Conservation (phyloP, 2,329 filamentous ascomycete genomes). For the Aspergillus fructus region DNA sequence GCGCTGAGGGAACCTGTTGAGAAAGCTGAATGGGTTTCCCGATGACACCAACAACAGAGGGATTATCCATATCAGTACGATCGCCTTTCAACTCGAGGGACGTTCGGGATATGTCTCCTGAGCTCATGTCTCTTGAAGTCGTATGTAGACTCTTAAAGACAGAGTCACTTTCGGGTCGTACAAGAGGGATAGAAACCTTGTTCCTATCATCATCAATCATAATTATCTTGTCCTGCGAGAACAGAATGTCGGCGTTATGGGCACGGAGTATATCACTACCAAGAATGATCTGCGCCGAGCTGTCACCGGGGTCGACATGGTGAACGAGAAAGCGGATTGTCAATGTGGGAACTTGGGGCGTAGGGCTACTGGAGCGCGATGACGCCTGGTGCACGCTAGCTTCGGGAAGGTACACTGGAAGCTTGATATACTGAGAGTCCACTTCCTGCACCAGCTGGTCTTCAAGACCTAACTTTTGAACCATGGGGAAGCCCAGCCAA, state of each 20-base stretch:
- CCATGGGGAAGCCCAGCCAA: slow-evolving; percentile 70
- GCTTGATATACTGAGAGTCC: slow-evolving; percentile 66
- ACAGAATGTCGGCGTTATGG: slow-evolving; percentile 85
- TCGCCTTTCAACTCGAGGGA: slow-evolving; percentile 4
- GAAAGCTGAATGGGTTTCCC: slow-evolving; percentile 26
- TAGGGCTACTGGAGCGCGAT: slow-evolving; percentile 70
- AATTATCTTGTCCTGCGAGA: slow-evolving; percentile 87
- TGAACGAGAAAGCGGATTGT: slow-evolving; percentile 75
- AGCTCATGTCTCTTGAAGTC: slow-evolving; percentile 32
- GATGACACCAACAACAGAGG: slow-evolving; percentile 33
- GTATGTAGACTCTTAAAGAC: slow-evolving; percentile 77
- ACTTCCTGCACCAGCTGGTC: slow-evolving; percentile 67
- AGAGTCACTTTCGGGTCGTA: slow-evolving; percentile 83
- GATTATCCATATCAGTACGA: slow-evolving; percentile 20
- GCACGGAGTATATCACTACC: slow-evolving; percentile 84
- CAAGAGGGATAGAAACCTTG: slow-evolving; percentile 86
- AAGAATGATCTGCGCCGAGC: slow-evolving; percentile 77
- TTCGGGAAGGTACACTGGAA: slow-evolving; percentile 87
- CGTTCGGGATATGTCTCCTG: slow-evolving; percentile 6
- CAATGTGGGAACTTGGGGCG: slow-evolving; percentile 78
- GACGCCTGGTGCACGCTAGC: slow-evolving; percentile 74
- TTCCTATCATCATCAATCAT: slow-evolving; percentile 83
- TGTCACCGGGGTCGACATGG: slow-evolving; percentile 49
- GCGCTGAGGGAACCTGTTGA: slow-evolving; percentile 28
- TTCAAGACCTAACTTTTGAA: slow-evolving; percentile 71